Conservation (phyloP, 1,284 basidiomycete species). For the Coniophora puteana region DNA sequence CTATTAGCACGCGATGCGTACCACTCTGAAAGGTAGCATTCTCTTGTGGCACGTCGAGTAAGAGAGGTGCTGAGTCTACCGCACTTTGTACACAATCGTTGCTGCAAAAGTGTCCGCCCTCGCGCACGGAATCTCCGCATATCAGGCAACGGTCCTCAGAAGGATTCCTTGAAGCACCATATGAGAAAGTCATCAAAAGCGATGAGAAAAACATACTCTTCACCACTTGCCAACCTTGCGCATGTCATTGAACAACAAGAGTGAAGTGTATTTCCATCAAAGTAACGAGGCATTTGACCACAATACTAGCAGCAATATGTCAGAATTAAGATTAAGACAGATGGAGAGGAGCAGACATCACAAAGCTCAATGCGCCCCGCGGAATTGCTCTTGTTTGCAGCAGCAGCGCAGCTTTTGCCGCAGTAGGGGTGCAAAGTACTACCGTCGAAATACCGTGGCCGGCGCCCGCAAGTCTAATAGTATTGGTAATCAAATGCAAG, state of each 20-base stretch:
- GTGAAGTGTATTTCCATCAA: constrained; percentile 49
- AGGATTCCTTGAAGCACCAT: no score
- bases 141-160: constrained; percentile 49
- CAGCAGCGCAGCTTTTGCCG: constrained; percentile 31
- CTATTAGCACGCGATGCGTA: constrained; percentile 25
- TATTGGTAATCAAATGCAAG: constrained; percentile 11
- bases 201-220: no score
- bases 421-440: constrained; percentile 34
- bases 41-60: constrained; percentile 56
- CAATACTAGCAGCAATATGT: constrained; percentile 32
- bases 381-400: constrained; percentile 14
- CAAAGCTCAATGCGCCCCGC: constrained; percentile 24
- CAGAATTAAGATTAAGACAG: constrained; percentile 1
- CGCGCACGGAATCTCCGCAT: constrained; percentile 51
- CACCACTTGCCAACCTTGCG: constrained; percentile 38
- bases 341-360: constrained; percentile 23
- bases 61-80: constrained; percentile 45
- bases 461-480: constrained; percentile 39
- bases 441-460: constrained; percentile 45
- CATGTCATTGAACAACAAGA: constrained; percentile 58
- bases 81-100: constrained; percentile 48
- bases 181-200: no score
- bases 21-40: constrained; percentile 62
- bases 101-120: constrained; percentile 57
- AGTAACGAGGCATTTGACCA: constrained; percentile 48